These are phyloP conservation scores for Leccinum insolens DNA, from an alignment of 1,284 basidiomycete species.

Conservation along the genomic window DNA sequence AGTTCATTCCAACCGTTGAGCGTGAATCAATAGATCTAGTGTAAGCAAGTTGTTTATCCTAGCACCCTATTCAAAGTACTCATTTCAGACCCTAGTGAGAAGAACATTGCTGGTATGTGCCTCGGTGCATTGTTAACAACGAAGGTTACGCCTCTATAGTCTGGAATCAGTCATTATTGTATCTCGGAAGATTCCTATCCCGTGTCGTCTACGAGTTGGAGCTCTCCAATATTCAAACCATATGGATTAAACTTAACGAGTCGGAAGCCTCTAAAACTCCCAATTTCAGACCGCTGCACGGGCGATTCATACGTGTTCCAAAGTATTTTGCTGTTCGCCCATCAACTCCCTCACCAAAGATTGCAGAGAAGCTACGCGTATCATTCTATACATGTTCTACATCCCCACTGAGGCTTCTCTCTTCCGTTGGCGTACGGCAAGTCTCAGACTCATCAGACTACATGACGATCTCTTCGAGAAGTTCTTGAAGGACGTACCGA, in stretches of 20 bases:
- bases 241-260: background rate
- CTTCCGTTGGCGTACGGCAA: slow-evolving; percentile 73
- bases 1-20: slow-evolving; percentile 96
- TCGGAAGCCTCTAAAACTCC: slow-evolving; percentile 26
- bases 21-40: slow-evolving; percentile 91
- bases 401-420: slow-evolving; percentile 71
- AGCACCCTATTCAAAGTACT: background rate
- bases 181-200: slow-evolving; percentile 79
- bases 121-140: background rate
- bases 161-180: slow-evolving; percentile 87
- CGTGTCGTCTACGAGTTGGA: slow-evolving; percentile 89
- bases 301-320: slow-evolving; percentile 75
- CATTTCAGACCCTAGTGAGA: slow-evolving; percentile 50
- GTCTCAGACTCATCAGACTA: slow-evolving; percentile 70
- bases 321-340: slow-evolving; percentile 85
- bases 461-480: slow-evolving; percentile 70
- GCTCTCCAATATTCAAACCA: slow-evolving; percentile 53
- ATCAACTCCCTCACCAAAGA: slow-evolving; percentile 83
- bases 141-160: slow-evolving; percentile 31
- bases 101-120: slow-evolving; percentile 63
- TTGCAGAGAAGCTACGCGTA: slow-evolving; percentile 72
- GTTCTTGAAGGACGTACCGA: slow-evolving; percentile 80
- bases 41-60: slow-evolving; percentile 40
- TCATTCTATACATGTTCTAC: slow-evolving; percentile 75
- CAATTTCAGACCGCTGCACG: slow-evolving; percentile 35